A percentile compares a stretch with the other conserved stretches of the same genome.
Evolutionary conservation across 306 rosid genomes (phyloP).

Genomic region (Senna tora): DNA sequence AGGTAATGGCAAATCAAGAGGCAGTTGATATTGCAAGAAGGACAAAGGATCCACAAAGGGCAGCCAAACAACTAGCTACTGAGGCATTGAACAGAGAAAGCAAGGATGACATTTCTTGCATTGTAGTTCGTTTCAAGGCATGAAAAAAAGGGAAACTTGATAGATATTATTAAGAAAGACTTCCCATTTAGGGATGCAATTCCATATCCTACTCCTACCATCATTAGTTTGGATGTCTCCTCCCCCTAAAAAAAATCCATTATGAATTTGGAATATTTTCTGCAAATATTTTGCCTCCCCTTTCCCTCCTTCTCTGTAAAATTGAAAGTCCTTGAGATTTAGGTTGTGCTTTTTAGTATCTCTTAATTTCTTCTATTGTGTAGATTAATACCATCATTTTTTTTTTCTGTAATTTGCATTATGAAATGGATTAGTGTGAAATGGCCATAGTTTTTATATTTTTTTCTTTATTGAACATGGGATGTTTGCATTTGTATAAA

Average conservation of each 20-base stretch:
- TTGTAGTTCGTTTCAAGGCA: constrained; percentile 82
- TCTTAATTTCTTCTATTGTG: constrained; percentile 49
- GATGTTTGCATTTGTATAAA: constrained; percentile 31
- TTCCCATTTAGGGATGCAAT: constrained; percentile 26
- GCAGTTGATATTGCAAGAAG: constrained; percentile 75
- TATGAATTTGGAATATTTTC: constrained; percentile 45
- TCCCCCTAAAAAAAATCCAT: constrained; percentile 25
- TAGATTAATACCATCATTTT: constrained; percentile 53
- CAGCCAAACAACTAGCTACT: constrained; percentile 63
- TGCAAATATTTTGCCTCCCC: constrained; percentile 30
- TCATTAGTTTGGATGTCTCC: constrained; percentile 39
- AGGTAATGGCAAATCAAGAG: constrained; percentile 90
- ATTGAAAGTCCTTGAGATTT: constrained; percentile 45
- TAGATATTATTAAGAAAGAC: background rate
- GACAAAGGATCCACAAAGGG: constrained; percentile 70
- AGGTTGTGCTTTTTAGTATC: constrained; percentile 49
- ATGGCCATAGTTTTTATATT: constrained; percentile 27
- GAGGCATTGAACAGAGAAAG: constrained; percentile 83
- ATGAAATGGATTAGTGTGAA: constrained; percentile 45
- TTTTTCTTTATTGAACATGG: constrained; percentile 17
- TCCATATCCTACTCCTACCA: constrained; percentile 3
- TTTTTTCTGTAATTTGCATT: constrained; percentile 45
- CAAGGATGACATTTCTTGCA: constrained; percentile 84
- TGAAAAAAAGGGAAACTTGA: constrained; percentile 37
- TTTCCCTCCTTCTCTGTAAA: constrained; percentile 42